Evolutionary conservation across 345 rosid genomes (phyloP), one percentile per base, ranked within the genome.

Genomic region (Atalantia buxifolia): DNA sequence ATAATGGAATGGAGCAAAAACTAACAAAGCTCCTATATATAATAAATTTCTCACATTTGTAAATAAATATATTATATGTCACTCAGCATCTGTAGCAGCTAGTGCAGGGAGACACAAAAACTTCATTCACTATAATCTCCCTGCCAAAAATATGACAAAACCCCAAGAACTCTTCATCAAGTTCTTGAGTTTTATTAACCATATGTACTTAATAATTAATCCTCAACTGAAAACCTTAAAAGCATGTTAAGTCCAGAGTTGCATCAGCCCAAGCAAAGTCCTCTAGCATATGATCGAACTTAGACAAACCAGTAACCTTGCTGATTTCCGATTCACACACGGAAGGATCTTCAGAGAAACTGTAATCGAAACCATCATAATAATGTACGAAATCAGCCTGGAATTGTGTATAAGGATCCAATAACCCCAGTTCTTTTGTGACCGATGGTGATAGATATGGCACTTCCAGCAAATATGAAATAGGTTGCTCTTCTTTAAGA

Each of bases 181-280:
- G 45, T 31, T 57, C 40, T 79, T 68, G 53, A 45, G 45, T 35
- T 25, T 57, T 75, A 74, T 36, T 42, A 9, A 35, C 3, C 50
- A 13, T 25, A 12, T 14, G 6, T 61, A 27, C 61, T 56, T 5
- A 60, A 24, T 35, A 36, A 62, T 30, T 35, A 36, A 62, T 30
- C 45, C 76, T 64, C 63, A 82, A 69, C 69, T 67, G 65, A 78
- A 80, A 78, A 75, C 69, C 27, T 56, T 18, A 71, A 24, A 30
- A 56, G 36, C 66, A 66, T 24, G 62, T 38, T 69, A 77, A 72
- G 72, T 80, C 76, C 60, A 88, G 72, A 38, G 77, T 67, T 71
- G 63, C 86, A 40, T 88, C 89, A 5, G 85, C 82, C 81, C 85
- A 84, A 40, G 84, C 86, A 68, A 84, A 48, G 63, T 69, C 81